Base-by-base conservation (phyloP, 306 rosid genomes). In the Malus sylvestris region DNA sequence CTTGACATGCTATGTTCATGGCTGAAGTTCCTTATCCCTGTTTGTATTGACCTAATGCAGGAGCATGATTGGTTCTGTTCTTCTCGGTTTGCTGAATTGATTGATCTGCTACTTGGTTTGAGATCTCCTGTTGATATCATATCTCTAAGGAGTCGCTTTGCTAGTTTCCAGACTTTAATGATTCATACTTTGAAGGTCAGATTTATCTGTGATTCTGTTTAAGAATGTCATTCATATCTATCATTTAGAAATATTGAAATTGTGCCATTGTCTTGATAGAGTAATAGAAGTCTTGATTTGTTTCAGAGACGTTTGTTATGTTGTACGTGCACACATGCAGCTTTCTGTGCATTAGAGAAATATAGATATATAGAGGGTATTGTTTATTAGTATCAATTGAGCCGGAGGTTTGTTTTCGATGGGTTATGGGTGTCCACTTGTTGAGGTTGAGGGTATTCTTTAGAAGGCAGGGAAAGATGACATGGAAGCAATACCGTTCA, bases 171-270 rank as follows among this genome's bases (percentile, higher is more conserved):
- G 73, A 68, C 81, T 75, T 75, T 95, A 71, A 78, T 92, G 89
- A 84, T 92, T 73, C 91, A 90, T 58, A 60, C 80, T 61, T 52
- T 95, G 76, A 90, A 95, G 98, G 98, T 95, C 63, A 78, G 88
- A 53, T 44, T 81, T 68, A 15, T 61, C 13, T 38, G 42, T 38
- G 42, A 38, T 38, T 38, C 42, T 74, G 22, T 51, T 52, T 32
- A 68, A 19, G 38, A 49, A 62, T 29, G 2, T 10, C 15, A 27
- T 63, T 40, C 22, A 40, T 64, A 33, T 45, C 61, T 18, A 38
- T 65, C 49, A 52, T 53, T 53, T 55, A 11, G 19, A 32, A 71
- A 5, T 4, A 6, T 33, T 71, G 30, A 30, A 32, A 32, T 53
- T 33, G 30, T 53, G 64, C 32, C 40, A 20, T 53, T 53, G 46